Evolutionary conservation across 495 filamentous ascomycete species (phyloP).

Genomic region (Lepidopterella palustris): DNA sequence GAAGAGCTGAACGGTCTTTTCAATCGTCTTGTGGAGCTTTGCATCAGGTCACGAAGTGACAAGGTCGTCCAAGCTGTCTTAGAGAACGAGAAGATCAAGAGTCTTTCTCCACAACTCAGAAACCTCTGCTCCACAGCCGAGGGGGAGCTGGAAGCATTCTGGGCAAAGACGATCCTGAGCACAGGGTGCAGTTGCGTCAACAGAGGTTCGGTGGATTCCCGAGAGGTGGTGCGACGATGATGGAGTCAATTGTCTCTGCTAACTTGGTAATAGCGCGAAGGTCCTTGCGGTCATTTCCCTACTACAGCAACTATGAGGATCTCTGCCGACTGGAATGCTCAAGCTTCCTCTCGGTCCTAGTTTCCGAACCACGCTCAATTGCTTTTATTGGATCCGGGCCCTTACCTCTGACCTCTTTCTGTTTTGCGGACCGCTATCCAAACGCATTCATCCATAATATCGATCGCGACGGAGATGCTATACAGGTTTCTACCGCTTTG

Average conservation of each 20-base stretch:
- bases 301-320: slow-evolving; percentile 41
- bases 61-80: slow-evolving; percentile 27
- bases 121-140: slow-evolving; percentile 38
- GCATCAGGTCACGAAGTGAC: slow-evolving; percentile 27
- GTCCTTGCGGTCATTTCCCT: slow-evolving; percentile 37
- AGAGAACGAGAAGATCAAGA: slow-evolving; percentile 19
- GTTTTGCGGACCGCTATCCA: slow-evolving; percentile 25
- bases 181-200: background rate
- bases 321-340: slow-evolving; percentile 40
- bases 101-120: slow-evolving; percentile 31
- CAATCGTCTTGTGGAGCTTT: slow-evolving; percentile 35
- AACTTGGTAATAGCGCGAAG: background rate
- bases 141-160: slow-evolving; percentile 37
- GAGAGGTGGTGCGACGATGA: background rate
- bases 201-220: background rate
- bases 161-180: slow-evolving; percentile 32
- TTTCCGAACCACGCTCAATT: slow-evolving; percentile 1
- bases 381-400: slow-evolving; percentile 44
- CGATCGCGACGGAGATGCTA: slow-evolving; percentile 34
- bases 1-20: slow-evolving; percentile 34
- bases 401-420: slow-evolving; percentile 39
- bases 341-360: slow-evolving; percentile 30
- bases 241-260: background rate
- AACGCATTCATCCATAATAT: slow-evolving; percentile 31
- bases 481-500: slow-evolving; percentile 28